Base-by-base conservation (phyloP, 148 eudicot species). In the Arbutus unedo region DNA sequence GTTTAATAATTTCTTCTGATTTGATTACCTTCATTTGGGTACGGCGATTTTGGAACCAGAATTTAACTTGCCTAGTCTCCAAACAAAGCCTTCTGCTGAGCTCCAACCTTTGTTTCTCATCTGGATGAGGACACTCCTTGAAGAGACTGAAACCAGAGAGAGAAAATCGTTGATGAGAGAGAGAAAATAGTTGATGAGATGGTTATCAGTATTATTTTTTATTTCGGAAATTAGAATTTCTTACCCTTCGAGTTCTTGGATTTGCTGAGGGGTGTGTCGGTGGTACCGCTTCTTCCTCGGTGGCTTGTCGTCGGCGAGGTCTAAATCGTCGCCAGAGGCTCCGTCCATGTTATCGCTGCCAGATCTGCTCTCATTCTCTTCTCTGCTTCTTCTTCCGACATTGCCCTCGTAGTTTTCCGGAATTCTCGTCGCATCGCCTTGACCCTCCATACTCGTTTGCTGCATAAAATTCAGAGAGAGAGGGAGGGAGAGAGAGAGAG, bases 101-200 rank as follows among this genome's bases (percentile, higher is more conserved):
- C 90, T 96, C 98, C 86, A 90, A 74, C 86, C 98, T 89, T 94
- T 94, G 98, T 80, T 94, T 96, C 89, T 96, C 98, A 91, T 96
- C 98, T 49, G 98, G 98, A 83, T 96, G 98, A 77, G 98, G 98
- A 79, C 98, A 96, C 92, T 94, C 98, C 72, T 96, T 96, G 84
- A 94, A 96, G 78, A 96, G 89, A 83, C 99, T 96, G 74, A 55
- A 72, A 85, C 38, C 70, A 64, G 77, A 78, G 47, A 70, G 77
- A 80, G 41, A 82, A 49, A 47, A 48, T n/a, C 25, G 11, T 11
- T 66, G 71, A 66, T 13, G 71, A 66, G 71, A 66, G 3, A 66
- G 6, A n/a, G 6, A 73, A 8, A 73, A 45, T 47, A 45, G 19
- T 6, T 0, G 16, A 43, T 73, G 23, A 60, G 25, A 2, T 73